phyloP scores from a whole-genome alignment of 305 asterid genomes.

The Fraxinus paxiana region DNA sequence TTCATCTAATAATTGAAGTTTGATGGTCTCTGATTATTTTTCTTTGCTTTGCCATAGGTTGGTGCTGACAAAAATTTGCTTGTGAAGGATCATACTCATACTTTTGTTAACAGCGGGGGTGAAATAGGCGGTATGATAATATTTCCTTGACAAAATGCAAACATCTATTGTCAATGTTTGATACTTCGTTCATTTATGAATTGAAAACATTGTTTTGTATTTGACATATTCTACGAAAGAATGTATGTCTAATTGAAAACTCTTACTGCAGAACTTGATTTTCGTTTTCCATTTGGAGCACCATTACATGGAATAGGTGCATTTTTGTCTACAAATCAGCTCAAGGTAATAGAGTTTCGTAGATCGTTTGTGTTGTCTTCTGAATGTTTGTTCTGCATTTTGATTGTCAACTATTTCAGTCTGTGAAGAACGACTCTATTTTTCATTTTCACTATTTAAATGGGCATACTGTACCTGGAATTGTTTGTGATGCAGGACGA shows the following conservation, averaged over 20 bases:
- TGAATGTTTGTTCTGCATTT: conserved; percentile 2
- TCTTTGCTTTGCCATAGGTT: conserved; percentile 46
- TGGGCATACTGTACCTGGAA: neutral
- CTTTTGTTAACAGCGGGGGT: conserved; percentile 92
- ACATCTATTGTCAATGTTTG: conserved; percentile 5
- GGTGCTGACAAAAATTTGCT: conserved; percentile 90
- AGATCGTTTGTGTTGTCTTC: conserved; percentile 4
- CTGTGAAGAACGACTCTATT: neutral
- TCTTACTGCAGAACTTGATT: conserved; percentile 87
- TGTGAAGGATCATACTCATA: conserved; percentile 94
- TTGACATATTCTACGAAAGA: neutral
- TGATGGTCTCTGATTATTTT: conserved; percentile 14
- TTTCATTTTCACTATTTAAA: neutral
- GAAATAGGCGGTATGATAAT: conserved; percentile 79
- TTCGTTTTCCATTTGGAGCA: conserved; percentile 86
- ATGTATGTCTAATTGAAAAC: conserved; percentile 20
- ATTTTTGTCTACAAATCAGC: conserved; percentile 87
- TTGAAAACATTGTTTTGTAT: neutral
- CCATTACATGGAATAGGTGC: conserved; percentile 91
- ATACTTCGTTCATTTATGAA: conserved; percentile 8
- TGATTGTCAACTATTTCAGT: conserved; percentile 4
- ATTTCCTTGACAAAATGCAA: conserved; percentile 1
- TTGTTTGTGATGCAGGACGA: too few relatives aligned
- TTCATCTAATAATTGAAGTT: neutral
- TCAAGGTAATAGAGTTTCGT: conserved; percentile 56